These are phyloP conservation scores for Colletotrichum coccodes DNA, from an alignment of 2,329 filamentous ascomycete genomes.

Conservation along the genomic window DNA sequence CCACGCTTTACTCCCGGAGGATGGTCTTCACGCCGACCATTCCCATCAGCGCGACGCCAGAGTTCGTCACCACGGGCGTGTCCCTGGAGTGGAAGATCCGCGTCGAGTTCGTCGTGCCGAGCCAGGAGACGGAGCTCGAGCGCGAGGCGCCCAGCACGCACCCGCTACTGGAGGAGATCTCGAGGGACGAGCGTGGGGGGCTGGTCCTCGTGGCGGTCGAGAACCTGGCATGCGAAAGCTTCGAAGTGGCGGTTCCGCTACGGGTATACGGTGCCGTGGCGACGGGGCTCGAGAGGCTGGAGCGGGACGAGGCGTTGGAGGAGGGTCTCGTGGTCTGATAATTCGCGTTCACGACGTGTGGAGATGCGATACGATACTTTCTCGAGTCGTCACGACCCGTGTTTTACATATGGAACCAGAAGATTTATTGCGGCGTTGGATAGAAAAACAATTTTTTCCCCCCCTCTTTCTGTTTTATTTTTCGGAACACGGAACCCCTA, in stretches of 20 bases:
- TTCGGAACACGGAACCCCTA: slow-evolving; percentile 5
- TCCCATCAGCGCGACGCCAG: slow-evolving; percentile 84
- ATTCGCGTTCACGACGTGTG: background rate
- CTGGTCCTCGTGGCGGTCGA: slow-evolving; percentile 81
- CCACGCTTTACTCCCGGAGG: slow-evolving; percentile 81
- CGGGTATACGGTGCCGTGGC: slow-evolving; percentile 78
- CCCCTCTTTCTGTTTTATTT: background rate
- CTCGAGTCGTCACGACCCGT: background rate
- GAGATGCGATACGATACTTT: background rate
- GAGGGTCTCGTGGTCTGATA: slow-evolving; percentile 53
- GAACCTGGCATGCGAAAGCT: slow-evolving; percentile 84
- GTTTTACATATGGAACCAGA: slow-evolving; percentile 7
- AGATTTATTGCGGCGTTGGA: slow-evolving; percentile 22
- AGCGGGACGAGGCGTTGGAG: slow-evolving; percentile 63
- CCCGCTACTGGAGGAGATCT: slow-evolving; percentile 81
- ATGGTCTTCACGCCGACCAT: slow-evolving; percentile 86
- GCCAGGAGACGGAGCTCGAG: slow-evolving; percentile 31
- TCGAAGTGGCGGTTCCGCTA: slow-evolving; percentile 87
- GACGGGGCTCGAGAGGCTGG: slow-evolving; percentile 64
- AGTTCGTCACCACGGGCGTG: slow-evolving; percentile 91
- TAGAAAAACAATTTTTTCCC: slow-evolving; percentile 12
- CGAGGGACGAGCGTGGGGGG: slow-evolving; percentile 80
- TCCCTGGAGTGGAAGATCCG: slow-evolving; percentile 88
- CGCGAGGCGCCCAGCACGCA: slow-evolving; percentile 41
- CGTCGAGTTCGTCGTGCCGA: slow-evolving; percentile 90